Evolutionary conservation across 495 filamentous ascomycete species (phyloP), one percentile per base, ranked within the genome.

Genomic region (Penicillium odoratum): DNA sequence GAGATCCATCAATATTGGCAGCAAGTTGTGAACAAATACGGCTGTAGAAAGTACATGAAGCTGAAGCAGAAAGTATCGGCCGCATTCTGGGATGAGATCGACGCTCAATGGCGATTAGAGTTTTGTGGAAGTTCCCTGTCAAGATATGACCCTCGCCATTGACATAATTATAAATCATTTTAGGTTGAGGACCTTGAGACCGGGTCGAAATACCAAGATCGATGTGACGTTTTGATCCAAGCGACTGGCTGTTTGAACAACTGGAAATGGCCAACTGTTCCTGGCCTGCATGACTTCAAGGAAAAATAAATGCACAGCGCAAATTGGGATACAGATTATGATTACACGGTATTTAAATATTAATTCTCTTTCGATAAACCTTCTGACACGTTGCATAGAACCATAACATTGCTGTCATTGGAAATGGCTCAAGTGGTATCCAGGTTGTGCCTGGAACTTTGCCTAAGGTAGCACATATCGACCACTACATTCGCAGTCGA

Each of bases 371-470:
- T 43, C 11, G 36, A 49, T 64, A 38, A 36, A 9, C 7, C 5
- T 5, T 45, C 11, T 69, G 18, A 25, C 57, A n/a, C 57, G 70
- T 55, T 74, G 44, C 69, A 13, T 58, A 74, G 57, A 74, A 73
- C 13, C 80, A 84, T 60, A 69, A 61, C 11, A 77, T 87, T 38
- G 81, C 78, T 3, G 66, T 85, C 0, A 79, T 86, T 51, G 83
- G 83, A 1, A 78, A 77, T 48, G 80, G 81, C 3, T 81, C 71
- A 5, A 79, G 75, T 60, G 74, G 73, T 3, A 73, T 76, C 33
- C 86, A 90, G 59, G 77, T 89, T 21, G 78, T 90, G 13, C 84
- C 85, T 1, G 78, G 78, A 7, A 77, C 89, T 25, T 76, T 86
- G 53, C 81, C 81, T 11, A 59, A 74, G 7, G 81, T 83, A 13